Percentiles rank a stretch among this genome's conserved stretches.
Conservation (phyloP, 1,139 yeast genomes). For the Saccharomyces hybrid region DNA sequence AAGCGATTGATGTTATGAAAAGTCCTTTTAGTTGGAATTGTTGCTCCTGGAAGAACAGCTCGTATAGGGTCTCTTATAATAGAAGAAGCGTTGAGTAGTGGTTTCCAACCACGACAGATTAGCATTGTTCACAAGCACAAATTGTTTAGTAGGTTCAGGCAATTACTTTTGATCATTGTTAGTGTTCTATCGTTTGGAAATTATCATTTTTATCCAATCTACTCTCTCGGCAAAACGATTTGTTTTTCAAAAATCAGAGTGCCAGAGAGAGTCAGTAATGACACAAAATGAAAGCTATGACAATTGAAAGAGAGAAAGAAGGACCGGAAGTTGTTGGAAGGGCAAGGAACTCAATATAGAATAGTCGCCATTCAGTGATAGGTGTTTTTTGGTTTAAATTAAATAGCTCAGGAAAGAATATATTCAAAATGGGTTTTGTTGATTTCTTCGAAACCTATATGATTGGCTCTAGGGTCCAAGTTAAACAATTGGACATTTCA, state of each 20-base stretch:
- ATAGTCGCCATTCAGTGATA: neutral
- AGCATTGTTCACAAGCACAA: neutral
- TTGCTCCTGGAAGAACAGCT: neutral
- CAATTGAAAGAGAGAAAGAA: neutral
- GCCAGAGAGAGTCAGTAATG: neutral
- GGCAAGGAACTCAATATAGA: neutral
- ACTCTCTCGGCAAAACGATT: neutral
- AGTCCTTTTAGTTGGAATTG: neutral
- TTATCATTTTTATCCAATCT: neutral
- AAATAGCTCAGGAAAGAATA: neutral
- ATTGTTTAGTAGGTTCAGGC: neutral
- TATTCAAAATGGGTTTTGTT: slow-evolving; percentile 12
- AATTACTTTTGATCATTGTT: neutral
- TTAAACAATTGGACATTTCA: slow-evolving; percentile 7
- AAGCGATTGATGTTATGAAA: neutral
- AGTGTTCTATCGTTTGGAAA: neutral
- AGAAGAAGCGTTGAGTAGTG: neutral
- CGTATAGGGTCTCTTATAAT: neutral
- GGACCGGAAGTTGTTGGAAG: neutral
- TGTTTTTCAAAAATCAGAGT: neutral
- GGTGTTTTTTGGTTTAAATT: neutral
- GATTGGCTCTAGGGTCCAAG: slow-evolving; percentile 13
- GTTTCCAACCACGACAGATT: neutral
- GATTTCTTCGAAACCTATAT: slow-evolving; percentile 17
- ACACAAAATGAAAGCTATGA: neutral